A percentile compares a stretch with the other conserved stretches of the same genome.
Evolutionary conservation across 805 yeast species (phyloP).

Genomic region (Myxozyma nipponensis): DNA sequence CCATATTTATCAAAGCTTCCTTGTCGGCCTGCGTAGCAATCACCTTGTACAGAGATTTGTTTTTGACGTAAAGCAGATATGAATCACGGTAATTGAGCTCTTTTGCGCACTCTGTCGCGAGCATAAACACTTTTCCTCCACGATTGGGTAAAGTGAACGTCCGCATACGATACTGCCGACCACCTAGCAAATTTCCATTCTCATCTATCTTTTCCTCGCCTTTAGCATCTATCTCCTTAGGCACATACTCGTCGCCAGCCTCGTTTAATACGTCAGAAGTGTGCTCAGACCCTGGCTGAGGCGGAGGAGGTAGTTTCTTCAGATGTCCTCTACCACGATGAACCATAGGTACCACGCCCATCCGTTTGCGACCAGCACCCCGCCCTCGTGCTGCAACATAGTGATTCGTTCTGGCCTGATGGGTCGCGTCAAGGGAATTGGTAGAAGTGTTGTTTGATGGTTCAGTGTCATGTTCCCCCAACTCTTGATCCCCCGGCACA

Average conservation of each 20-base stretch:
- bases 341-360: background rate
- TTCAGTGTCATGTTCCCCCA: background rate
- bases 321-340: background rate
- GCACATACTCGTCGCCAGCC: constrained; percentile 37
- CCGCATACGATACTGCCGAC: constrained; percentile 41
- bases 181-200: constrained; percentile 42
- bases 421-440: background rate
- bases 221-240: constrained; percentile 37
- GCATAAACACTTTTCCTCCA: constrained; percentile 40
- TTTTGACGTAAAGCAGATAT: constrained; percentile 48
- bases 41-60: constrained; percentile 40
- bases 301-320: background rate
- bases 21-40: constrained; percentile 40
- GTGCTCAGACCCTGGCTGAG: constrained; percentile 19
- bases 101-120: constrained; percentile 44
- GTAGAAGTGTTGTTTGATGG: constrained; percentile 4
- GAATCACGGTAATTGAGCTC: constrained; percentile 47
- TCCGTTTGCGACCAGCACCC: background rate
- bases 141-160: constrained; percentile 43
- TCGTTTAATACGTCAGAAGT: constrained; percentile 26
- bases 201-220: constrained; percentile 47
- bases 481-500: constrained; percentile 7
- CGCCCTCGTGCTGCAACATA: background rate
- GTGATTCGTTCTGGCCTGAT: background rate
- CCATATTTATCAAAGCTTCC: constrained; percentile 38